Evolutionary conservation across 805 yeast species (phyloP).

Genomic region (Candida manassasensis): DNA sequence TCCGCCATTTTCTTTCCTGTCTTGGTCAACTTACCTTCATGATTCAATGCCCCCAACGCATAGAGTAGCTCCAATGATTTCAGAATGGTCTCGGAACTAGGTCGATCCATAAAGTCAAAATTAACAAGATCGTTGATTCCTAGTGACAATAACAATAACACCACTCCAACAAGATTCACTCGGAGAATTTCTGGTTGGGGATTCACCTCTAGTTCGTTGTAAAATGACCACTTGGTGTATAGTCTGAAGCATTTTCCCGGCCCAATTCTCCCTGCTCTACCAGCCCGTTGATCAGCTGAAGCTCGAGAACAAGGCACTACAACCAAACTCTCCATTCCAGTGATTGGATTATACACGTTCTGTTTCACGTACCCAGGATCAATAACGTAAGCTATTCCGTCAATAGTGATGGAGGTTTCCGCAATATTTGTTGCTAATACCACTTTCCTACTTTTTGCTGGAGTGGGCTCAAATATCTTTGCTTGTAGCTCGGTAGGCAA

Average conservation of each 20-base stretch:
- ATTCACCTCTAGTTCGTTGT: conserved; percentile 68
- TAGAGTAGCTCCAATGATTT: conserved; percentile 79
- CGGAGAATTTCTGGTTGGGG: conserved; percentile 93
- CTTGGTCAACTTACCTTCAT: conserved; percentile 70
- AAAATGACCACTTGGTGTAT: conserved; percentile 78
- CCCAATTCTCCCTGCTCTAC: conserved; percentile 45
- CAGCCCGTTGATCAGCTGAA: conserved; percentile 44
- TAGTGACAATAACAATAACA: conserved; percentile 70
- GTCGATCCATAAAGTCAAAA: conserved; percentile 91
- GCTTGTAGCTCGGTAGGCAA: conserved; percentile 81
- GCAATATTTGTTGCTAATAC: conserved; percentile 93
- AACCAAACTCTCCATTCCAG: conserved; percentile 44
- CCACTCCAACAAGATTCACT: conserved; percentile 72
- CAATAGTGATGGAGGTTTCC: conserved; percentile 43
- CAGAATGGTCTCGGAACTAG: conserved; percentile 66
- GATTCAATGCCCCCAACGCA: conserved; percentile 80
- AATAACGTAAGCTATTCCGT: conserved; percentile 39
- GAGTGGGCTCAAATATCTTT: conserved; percentile 83
- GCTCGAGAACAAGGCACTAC: conserved; percentile 44
- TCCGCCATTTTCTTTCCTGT: conserved; percentile 84
- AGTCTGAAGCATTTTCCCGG: conserved; percentile 61
- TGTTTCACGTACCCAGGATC: conserved; percentile 45
- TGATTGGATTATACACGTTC: conserved; percentile 35
- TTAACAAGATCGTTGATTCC: conserved; percentile 79
- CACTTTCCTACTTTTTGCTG: conserved; percentile 71